These are phyloP conservation scores for Talaromyces atroroseus DNA, from an alignment of 2,329 filamentous ascomycete genomes.

Conservation along the genomic window DNA sequence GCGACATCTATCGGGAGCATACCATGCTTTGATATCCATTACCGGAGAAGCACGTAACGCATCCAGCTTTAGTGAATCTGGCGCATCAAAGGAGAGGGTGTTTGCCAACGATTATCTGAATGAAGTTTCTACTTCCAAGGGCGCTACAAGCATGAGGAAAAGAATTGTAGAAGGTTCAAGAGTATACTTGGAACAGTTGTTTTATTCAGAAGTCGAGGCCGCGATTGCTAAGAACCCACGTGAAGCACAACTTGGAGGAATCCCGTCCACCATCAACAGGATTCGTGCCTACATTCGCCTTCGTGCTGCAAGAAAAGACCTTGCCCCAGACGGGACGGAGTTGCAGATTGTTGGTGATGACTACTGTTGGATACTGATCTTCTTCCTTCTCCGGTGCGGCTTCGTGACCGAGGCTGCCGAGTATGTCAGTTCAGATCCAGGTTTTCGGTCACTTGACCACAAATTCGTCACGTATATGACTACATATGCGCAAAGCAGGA, in stretches of 20 bases:
- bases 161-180: conserved; percentile 76
- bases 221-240: conserved; percentile 76
- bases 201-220: conserved; percentile 70
- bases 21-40: conserved; percentile 73
- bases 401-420: conserved; percentile 76
- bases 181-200: conserved; percentile 72
- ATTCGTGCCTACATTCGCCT: conserved; percentile 88
- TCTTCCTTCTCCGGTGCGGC: conserved; percentile 81
- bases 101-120: conserved; percentile 74
- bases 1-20: conserved; percentile 72
- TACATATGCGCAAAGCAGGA: conserved; percentile 73
- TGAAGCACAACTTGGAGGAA: conserved; percentile 83
- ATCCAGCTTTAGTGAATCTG: conserved; percentile 55
- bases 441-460: conserved; percentile 85
- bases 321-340: conserved; percentile 73
- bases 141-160: conserved; percentile 65
- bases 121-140: conserved; percentile 60
- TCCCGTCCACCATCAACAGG: conserved; percentile 82
- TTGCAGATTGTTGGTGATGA: conserved; percentile 75
- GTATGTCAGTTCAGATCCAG: conserved; percentile 74
- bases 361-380: conserved; percentile 89
- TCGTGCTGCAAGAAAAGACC: conserved; percentile 70
- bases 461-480: conserved; percentile 85
- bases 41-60: conserved; percentile 64
- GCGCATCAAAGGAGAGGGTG: conserved; percentile 66